These are phyloP conservation scores for Alternaria panax DNA, from an alignment of 2,329 filamentous ascomycete genomes.

Conservation along the genomic window DNA sequence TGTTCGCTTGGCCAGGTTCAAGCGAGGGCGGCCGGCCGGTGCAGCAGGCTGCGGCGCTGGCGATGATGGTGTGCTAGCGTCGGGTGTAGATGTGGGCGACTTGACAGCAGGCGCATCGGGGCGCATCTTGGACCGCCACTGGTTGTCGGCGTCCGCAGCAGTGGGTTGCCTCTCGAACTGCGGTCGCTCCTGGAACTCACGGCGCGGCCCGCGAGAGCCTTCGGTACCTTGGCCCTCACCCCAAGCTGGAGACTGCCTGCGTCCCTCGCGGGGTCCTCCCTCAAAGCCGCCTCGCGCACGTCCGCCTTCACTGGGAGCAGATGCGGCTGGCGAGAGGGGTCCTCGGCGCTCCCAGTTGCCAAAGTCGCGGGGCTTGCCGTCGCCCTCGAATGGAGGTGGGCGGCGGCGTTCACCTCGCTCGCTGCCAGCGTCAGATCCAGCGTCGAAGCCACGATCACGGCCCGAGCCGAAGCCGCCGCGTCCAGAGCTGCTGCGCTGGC, in stretches of 20 bases:
- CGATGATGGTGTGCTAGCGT: constrained; percentile 77
- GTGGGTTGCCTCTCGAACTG: constrained; percentile 74
- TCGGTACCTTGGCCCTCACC: constrained; percentile 73
- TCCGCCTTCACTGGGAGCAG: constrained; percentile 62
- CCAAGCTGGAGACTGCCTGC: constrained; percentile 73
- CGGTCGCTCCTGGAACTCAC: constrained; percentile 71
- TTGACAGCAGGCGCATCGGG: constrained; percentile 72
- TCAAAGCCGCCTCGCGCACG: constrained; percentile 65
- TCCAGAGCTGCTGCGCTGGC: constrained; percentile 62
- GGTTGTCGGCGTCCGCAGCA: constrained; percentile 89
- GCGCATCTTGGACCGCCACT: constrained; percentile 92
- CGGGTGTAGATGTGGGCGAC: constrained; percentile 72
- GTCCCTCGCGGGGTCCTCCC: constrained; percentile 45
- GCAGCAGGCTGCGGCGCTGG: constrained; percentile 69
- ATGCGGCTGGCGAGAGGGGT: constrained; percentile 76
- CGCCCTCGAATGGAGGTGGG: constrained; percentile 67
- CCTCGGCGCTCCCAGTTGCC: constrained; percentile 95
- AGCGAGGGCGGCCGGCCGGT: constrained; percentile 73
- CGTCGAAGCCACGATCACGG: constrained; percentile 59
- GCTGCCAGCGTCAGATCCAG: constrained; percentile 58
- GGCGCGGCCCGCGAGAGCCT: constrained; percentile 79
- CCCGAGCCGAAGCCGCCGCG: constrained; percentile 54
- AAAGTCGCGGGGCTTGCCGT: constrained; percentile 81
- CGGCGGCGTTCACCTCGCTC: constrained; percentile 76
- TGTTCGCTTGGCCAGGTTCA: constrained; percentile 91